Percentiles rank a stretch among this genome's conserved stretches.
phyloP scores from a whole-genome alignment of 306 rosid genomes.

The Vigna angularis region DNA sequence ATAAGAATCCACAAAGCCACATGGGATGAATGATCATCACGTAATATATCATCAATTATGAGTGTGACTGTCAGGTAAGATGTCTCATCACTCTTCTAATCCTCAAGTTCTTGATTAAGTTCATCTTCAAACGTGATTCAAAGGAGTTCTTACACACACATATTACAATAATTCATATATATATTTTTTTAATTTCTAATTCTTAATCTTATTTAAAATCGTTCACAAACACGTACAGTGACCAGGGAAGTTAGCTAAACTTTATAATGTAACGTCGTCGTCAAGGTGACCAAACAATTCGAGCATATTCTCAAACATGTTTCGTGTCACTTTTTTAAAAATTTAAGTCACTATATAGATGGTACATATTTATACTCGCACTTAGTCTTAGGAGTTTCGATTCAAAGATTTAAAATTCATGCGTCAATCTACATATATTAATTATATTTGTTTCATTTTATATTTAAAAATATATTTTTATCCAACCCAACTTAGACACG shows the following conservation, averaged over 20 bases:
- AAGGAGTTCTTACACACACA: too few relatives aligned
- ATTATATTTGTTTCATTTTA: too few relatives aligned
- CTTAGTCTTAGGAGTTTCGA: background rate
- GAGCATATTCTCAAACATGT: conserved; percentile 38
- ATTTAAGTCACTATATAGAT: background rate
- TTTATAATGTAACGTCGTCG: conserved; percentile 28
- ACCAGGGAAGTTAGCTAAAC: conserved; percentile 3
- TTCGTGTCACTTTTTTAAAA: background rate
- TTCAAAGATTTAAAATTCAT: too few relatives aligned
- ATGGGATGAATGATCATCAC: conserved; percentile 13
- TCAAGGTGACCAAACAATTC: conserved; percentile 18
- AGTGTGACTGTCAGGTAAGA: conserved; percentile 34
- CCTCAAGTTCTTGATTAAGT: background rate
- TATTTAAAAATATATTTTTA: too few relatives aligned
- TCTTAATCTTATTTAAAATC: background rate
- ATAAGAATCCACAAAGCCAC: background rate
- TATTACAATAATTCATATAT: too few relatives aligned
- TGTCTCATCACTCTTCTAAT: conserved; percentile 41
- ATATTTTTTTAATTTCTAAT: too few relatives aligned
- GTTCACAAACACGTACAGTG: too few relatives aligned
- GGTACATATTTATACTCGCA: conserved; percentile 2
- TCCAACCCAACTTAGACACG: too few relatives aligned
- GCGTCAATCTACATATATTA: too few relatives aligned
- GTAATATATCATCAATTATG: conserved; percentile 33
- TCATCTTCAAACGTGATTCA: background rate